Conservation (phyloP, 768 basidiomycete genomes). For the Cystofilobasidium macerans region DNA sequence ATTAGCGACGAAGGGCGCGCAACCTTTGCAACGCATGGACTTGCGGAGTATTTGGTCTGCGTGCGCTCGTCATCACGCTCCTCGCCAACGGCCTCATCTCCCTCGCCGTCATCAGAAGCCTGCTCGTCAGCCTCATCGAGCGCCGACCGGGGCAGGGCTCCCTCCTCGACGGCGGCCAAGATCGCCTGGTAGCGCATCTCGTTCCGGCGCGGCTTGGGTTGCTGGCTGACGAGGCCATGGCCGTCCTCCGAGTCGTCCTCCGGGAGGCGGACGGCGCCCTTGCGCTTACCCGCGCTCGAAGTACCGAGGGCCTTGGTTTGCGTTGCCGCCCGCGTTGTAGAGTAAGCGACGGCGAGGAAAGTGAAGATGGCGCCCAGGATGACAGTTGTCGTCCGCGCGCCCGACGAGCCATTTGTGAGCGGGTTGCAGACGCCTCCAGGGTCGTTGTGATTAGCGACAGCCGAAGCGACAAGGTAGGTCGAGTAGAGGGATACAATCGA, state of each 20-base stretch:
- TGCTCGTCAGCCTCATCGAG: constrained; percentile 50
- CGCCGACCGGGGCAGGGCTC: constrained; percentile 91
- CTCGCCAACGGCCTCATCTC: constrained; percentile 50
- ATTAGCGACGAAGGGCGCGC: background rate
- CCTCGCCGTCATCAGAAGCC: constrained; percentile 47
- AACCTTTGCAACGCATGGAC: constrained; percentile 31
- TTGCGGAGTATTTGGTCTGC: constrained; percentile 87
- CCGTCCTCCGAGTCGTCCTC: constrained; percentile 48
- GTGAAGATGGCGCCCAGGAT: constrained; percentile 89
- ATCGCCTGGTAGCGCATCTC: constrained; percentile 86
- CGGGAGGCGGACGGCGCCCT: constrained; percentile 36
- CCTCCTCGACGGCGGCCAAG: constrained; percentile 89
- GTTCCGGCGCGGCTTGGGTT: constrained; percentile 65
- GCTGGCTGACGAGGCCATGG: constrained; percentile 59
- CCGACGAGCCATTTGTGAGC: constrained; percentile 49
- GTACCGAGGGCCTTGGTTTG: constrained; percentile 77
- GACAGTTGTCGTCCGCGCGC: constrained; percentile 71
- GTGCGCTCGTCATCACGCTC: constrained; percentile 81
- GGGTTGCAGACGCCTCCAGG: constrained; percentile 65
- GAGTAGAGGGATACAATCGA: constrained; percentile 97
- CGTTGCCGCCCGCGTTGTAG: constrained; percentile 88
- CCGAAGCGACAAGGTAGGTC: constrained; percentile 87
- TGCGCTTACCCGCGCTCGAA: constrained; percentile 41
- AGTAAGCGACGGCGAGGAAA: constrained; percentile 96
- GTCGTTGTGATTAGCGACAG: constrained; percentile 83